Conservation (phyloP, 805 yeast genomes). For the Citeromyces matritensis region DNA sequence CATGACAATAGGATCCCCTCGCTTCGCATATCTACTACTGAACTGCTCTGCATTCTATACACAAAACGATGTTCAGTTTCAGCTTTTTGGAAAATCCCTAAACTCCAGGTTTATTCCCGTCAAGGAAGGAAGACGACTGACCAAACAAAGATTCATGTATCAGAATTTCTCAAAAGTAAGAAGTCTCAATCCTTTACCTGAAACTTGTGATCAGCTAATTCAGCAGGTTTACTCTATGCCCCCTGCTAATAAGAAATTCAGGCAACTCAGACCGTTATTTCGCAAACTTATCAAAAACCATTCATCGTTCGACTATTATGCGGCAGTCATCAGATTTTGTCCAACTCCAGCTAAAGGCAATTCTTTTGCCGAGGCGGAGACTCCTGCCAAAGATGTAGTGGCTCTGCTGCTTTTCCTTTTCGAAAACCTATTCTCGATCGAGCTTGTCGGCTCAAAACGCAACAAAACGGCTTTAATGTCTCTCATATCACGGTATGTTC, state of each 20-base stretch:
- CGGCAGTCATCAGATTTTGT: too few species aligned
- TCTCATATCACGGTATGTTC: constrained; percentile 20
- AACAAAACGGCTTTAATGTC: constrained; percentile 28
- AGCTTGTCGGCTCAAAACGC: constrained; percentile 31
- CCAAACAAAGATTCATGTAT: background rate
- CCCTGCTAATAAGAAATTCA: too few species aligned
- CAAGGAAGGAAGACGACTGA: background rate
- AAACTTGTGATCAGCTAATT: background rate
- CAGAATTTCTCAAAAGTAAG: background rate
- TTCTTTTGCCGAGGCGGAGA: too few species aligned
- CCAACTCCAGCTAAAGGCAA: too few species aligned
- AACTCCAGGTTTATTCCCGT: background rate
- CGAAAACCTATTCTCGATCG: constrained; percentile 32
- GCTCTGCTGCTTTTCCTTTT: constrained; percentile 10
- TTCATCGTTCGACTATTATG: too few species aligned
- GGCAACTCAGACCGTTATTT: too few species aligned
- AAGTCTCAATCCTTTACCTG: background rate
- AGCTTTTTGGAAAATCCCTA: background rate
- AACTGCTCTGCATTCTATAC: constrained; percentile 14
- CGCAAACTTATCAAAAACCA: too few species aligned
- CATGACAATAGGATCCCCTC: constrained; percentile 18
- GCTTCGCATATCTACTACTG: constrained; percentile 23
- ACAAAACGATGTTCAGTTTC: background rate
- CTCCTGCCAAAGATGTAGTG: too few species aligned
- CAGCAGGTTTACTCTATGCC: too few species aligned